A percentile compares a stretch with the other conserved stretches of the same genome.
phyloP scores from a whole-genome alignment of 2,329 filamentous ascomycete genomes.

The Colletotrichum shisoi region DNA sequence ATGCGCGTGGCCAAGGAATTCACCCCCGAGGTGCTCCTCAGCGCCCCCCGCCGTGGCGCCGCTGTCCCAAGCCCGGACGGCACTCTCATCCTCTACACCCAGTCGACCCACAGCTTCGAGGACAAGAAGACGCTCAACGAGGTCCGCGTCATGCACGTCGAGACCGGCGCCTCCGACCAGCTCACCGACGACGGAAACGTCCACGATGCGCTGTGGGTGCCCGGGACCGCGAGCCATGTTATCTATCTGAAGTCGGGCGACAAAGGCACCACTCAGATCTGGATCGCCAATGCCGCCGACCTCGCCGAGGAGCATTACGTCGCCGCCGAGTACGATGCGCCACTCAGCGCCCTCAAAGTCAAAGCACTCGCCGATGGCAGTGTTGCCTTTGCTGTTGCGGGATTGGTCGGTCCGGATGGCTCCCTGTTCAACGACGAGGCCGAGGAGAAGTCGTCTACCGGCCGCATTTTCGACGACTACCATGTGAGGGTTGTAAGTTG shows the following conservation, averaged over 20 bases:
- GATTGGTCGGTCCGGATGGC: slow-evolving; percentile 46
- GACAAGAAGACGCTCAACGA: slow-evolving; percentile 47
- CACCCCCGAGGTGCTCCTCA: slow-evolving; percentile 48
- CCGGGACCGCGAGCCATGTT: slow-evolving; percentile 44
- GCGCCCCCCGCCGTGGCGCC: slow-evolving; percentile 45
- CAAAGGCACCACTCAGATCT: slow-evolving; percentile 47
- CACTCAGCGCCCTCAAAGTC: slow-evolving; percentile 48
- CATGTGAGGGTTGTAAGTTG: slow-evolving; percentile 48
- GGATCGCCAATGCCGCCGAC: slow-evolving; percentile 43
- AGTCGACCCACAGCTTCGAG: slow-evolving; percentile 50
- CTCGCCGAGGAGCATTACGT: slow-evolving; percentile 42
- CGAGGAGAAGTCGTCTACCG: slow-evolving; percentile 43
- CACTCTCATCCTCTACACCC: slow-evolving; percentile 52
- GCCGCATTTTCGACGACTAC: slow-evolving; percentile 48
- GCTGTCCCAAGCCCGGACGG: slow-evolving; percentile 54
- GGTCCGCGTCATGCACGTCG: slow-evolving; percentile 48
- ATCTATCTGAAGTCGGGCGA: slow-evolving; percentile 46
- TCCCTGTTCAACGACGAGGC: slow-evolving; percentile 47
- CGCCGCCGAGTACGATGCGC: slow-evolving; percentile 47
- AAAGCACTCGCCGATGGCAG: slow-evolving; percentile 47
- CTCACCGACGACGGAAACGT: slow-evolving; percentile 45
- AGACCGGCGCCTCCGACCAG: slow-evolving; percentile 43
- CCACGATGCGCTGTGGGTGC: slow-evolving; percentile 51
- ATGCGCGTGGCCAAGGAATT: slow-evolving; percentile 42
- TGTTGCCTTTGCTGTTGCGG: slow-evolving; percentile 50